Percentiles rank a stretch among this genome's conserved stretches.
Evolutionary conservation across 2,329 filamentous ascomycete species (phyloP).

Genomic region (Aspergillus persii): DNA sequence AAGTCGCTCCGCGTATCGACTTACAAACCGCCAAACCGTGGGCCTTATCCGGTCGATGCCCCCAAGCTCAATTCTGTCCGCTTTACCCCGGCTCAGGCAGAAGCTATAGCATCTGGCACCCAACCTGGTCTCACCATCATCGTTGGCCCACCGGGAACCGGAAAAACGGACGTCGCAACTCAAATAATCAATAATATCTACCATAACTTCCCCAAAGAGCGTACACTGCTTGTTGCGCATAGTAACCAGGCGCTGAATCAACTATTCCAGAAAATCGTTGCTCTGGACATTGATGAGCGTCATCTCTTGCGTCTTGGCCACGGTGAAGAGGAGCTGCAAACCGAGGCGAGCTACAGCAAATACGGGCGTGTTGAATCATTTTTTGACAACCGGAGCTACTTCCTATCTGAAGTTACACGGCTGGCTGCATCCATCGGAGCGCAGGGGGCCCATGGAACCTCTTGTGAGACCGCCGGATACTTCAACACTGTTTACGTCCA

Average conservation of each 20-base stretch:
- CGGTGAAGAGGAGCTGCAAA: slow-evolving; percentile 89
- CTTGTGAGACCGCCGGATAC: slow-evolving; percentile 94
- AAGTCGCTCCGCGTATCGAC: slow-evolving; percentile 79
- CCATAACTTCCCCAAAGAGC: slow-evolving; percentile 91
- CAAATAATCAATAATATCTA: slow-evolving; percentile 99
- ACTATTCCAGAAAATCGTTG: slow-evolving; percentile 96
- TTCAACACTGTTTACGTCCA: slow-evolving; percentile 91
- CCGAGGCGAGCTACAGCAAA: slow-evolving; percentile 86
- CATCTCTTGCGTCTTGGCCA: slow-evolving; percentile 90
- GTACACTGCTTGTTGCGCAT: slow-evolving; percentile 88
- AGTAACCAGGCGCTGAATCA: slow-evolving; percentile 98
- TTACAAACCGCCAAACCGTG: slow-evolving; percentile 83
- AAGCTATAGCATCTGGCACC: slow-evolving; percentile 89
- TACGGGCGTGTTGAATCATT: slow-evolving; percentile 93
- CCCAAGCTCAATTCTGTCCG: slow-evolving; percentile 79
- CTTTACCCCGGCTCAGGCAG: slow-evolving; percentile 86
- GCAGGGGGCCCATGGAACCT: slow-evolving; percentile 90
- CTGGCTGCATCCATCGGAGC: slow-evolving; percentile 81
- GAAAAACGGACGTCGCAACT: slow-evolving; percentile 98
- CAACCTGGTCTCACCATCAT: slow-evolving; percentile 93
- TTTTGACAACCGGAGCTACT: slow-evolving; percentile 76
- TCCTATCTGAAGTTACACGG: slow-evolving; percentile 79
- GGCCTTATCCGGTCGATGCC: slow-evolving; percentile 82
- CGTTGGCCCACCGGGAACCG: slow-evolving; percentile 91
- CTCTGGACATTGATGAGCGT: slow-evolving; percentile 89